phyloP scores from a whole-genome alignment of 352 stramenopile species.

The Phytophthora melonis region DNA sequence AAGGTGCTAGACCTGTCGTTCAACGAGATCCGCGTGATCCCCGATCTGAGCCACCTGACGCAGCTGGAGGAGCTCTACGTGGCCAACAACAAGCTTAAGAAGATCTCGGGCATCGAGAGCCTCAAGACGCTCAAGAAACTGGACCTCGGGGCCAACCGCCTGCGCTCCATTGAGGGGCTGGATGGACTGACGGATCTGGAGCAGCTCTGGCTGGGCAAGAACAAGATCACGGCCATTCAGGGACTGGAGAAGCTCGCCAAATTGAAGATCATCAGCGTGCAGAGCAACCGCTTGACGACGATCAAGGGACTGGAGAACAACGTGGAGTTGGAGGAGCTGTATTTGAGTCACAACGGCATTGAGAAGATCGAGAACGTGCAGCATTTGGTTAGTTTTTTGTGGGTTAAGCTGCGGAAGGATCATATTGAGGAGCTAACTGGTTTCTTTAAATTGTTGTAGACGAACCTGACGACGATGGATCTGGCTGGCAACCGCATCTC shows the following conservation, averaged over 20 bases:
- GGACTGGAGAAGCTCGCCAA: constrained; percentile 89
- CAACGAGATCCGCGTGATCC: constrained; percentile 95
- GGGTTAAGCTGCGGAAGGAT: background rate
- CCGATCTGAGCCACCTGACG: constrained; percentile 78
- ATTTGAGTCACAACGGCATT: constrained; percentile 98
- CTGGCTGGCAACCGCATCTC: constrained; percentile 88
- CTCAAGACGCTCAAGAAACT: constrained; percentile 94
- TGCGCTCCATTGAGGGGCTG: constrained; percentile 94
- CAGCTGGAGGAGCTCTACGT: constrained; percentile 94
- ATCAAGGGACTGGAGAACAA: constrained; percentile 93
- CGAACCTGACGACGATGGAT: constrained; percentile 69
- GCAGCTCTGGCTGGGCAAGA: constrained; percentile 98
- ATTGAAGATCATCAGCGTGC: constrained; percentile 88
- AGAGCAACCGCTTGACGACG: constrained; percentile 96
- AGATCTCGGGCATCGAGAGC: constrained; percentile 91
- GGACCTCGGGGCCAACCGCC: constrained; percentile 97
- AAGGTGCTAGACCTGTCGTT: constrained; percentile 96
- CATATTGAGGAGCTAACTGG: background rate
- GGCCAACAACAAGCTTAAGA: constrained; percentile 98
- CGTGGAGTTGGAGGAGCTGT: constrained; percentile 95
- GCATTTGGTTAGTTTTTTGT: constrained; percentile 60
- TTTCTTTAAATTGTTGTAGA: constrained; percentile 39
- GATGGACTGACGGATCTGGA: constrained; percentile 90
- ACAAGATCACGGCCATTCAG: constrained; percentile 96
- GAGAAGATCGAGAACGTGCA: constrained; percentile 80